Evolutionary conservation across 148 eudicot species (phyloP).

Genomic region (Vaccinium myrtillus): DNA sequence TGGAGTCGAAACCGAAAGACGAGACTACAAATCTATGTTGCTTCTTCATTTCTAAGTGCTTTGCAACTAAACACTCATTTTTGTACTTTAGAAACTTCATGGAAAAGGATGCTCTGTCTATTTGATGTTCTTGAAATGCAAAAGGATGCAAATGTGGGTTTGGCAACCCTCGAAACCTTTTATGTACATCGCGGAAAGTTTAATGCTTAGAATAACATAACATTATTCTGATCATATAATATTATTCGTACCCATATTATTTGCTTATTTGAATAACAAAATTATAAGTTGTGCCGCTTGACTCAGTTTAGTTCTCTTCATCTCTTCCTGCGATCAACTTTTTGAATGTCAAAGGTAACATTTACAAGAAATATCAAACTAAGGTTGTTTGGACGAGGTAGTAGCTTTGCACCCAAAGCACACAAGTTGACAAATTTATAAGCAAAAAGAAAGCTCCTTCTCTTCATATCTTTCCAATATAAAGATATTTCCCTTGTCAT

Average conservation of each 20-base stretch:
- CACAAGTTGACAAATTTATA: background rate
- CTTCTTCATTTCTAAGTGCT: background rate
- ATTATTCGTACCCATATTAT: too few relatives aligned
- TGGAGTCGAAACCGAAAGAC: background rate
- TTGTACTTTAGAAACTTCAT: background rate
- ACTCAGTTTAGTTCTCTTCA: background rate
- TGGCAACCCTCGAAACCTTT: too few relatives aligned
- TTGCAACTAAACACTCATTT: background rate
- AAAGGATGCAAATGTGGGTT: too few relatives aligned
- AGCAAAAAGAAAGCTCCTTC: background rate
- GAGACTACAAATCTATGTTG: background rate
- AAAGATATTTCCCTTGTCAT: constrained; percentile 78
- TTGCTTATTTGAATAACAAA: too few relatives aligned
- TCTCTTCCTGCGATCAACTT: background rate
- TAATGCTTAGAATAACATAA: too few relatives aligned
- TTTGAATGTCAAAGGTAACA: background rate
- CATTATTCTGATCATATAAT: too few relatives aligned
- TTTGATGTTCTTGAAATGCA: too few relatives aligned
- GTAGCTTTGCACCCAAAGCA: background rate
- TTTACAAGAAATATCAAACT: background rate
- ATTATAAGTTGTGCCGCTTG: too few relatives aligned
- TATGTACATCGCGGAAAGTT: too few relatives aligned
- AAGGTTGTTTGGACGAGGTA: background rate
- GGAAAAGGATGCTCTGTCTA: background rate
- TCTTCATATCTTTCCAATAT: constrained; percentile 53